A percentile compares a stretch with the other conserved stretches of the same genome.
These are phyloP conservation scores for Aspergillus niger DNA, from an alignment of 2,329 filamentous ascomycete species.

Conservation along the genomic window DNA sequence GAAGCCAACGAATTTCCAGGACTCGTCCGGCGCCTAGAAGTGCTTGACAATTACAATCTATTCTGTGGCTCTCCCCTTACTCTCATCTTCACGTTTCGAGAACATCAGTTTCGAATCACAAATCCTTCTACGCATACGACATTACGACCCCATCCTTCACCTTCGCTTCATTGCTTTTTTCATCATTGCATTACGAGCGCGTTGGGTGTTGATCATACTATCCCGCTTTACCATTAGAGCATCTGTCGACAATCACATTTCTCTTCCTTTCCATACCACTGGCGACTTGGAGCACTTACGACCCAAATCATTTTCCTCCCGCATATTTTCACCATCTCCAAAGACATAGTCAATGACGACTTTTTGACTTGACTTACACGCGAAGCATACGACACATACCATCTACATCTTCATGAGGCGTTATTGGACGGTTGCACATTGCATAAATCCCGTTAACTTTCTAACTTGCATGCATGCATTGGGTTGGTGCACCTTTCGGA, in stretches of 20 bases:
- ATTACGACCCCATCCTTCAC: constrained; percentile 8
- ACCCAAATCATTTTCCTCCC: not conserved
- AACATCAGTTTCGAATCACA: not conserved
- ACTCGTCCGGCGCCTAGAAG: constrained; percentile 18
- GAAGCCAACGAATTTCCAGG: constrained; percentile 23
- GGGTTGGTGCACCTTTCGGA: not conserved
- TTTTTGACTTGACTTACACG: constrained; percentile 5
- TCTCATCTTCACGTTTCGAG: not conserved
- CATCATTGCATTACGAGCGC: constrained; percentile 20
- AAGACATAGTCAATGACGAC: constrained; percentile 6
- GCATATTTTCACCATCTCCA: constrained; percentile 1
- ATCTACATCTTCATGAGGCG: constrained; percentile 15
- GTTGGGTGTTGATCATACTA: constrained; percentile 13
- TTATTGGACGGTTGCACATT: constrained; percentile 5
- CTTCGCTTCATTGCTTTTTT: constrained; percentile 7
- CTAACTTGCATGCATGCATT: not conserved
- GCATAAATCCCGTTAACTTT: not conserved
- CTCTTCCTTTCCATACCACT: constrained; percentile 11
- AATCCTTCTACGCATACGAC: constrained; percentile 10
- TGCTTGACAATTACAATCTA: not conserved
- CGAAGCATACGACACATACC: constrained; percentile 10
- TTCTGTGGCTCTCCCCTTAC: not conserved
- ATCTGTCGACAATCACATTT: constrained; percentile 2
- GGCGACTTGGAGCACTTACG: constrained; percentile 10
- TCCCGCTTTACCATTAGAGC: constrained; percentile 4